Evolutionary conservation across 495 filamentous ascomycete genomes (phyloP).

Genomic region (Aspergillus kassunensis): DNA sequence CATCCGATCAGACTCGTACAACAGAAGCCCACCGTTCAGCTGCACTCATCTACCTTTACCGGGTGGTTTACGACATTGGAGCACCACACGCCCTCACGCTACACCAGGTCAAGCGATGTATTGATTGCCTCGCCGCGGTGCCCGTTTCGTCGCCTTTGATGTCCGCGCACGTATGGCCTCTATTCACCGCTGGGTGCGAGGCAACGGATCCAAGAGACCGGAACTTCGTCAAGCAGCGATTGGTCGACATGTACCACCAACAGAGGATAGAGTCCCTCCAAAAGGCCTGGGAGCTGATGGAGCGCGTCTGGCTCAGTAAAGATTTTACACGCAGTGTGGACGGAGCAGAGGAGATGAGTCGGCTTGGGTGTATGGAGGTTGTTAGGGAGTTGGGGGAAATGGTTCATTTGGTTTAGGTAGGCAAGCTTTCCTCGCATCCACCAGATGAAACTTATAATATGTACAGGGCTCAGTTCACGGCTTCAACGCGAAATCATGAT

Average conservation of each 20-base stretch:
- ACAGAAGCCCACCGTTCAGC: neutral
- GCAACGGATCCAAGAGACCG: neutral
- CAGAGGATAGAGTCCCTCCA: neutral
- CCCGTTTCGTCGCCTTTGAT: neutral
- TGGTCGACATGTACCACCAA: neutral
- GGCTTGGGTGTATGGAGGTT: neutral
- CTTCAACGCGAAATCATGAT: slow-evolving; percentile 26
- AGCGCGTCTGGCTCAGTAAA: neutral
- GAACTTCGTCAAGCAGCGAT: neutral
- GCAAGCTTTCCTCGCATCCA: no score
- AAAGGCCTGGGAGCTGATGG: neutral
- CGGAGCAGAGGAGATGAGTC: neutral
- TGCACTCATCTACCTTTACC: neutral
- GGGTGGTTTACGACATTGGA: neutral
- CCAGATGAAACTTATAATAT: no score
- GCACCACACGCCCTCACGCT: neutral
- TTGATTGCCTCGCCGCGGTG: neutral
- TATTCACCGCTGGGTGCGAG: neutral
- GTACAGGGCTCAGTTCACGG: no score
- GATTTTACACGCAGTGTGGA: neutral
- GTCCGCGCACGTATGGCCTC: neutral
- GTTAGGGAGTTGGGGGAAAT: neutral
- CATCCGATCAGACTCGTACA: neutral
- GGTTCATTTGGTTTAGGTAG: neutral
- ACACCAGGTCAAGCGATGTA: neutral